These are phyloP conservation scores for Kwoniella shivajii DNA, from an alignment of 1,284 basidiomycete species.

Conservation along the genomic window DNA sequence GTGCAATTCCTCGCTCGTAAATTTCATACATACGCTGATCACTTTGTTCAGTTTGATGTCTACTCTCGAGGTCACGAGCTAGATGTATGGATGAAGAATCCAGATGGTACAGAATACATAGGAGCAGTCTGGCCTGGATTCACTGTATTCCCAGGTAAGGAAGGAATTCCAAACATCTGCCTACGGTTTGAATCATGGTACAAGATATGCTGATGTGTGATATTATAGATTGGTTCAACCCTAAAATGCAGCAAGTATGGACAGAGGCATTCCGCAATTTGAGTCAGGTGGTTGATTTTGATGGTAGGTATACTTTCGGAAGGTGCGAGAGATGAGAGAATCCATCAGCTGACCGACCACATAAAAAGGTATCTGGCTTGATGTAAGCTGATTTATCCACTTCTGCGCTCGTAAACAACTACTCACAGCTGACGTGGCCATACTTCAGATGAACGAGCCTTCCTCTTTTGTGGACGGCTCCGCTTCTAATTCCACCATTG, in stretches of 20 bases:
- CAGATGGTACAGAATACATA: conserved; percentile 63
- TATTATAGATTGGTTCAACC: conserved; percentile 65
- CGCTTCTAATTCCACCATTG: conserved; percentile 23
- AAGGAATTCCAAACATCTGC: neutral
- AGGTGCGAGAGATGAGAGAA: conserved; percentile 1
- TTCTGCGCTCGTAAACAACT: neutral
- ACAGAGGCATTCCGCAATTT: conserved; percentile 62
- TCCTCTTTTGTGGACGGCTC: conserved; percentile 33
- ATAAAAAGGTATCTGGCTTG: conserved; percentile 65
- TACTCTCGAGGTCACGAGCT: conserved; percentile 62
- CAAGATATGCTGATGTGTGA: neutral
- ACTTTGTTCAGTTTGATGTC: conserved; percentile 56
- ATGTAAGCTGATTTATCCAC: conserved; percentile 60
- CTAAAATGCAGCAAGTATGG: conserved; percentile 64
- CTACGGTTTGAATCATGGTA: neutral
- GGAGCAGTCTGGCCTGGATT: conserved; percentile 68
- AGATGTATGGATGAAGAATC: conserved; percentile 66
- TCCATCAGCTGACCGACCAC: neutral
- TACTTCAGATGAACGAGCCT: conserved; percentile 58
- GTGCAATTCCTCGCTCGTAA: neutral
- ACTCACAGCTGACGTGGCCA: neutral
- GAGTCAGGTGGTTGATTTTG: conserved; percentile 61
- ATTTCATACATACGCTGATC: neutral
- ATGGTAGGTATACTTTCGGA: conserved; percentile 64
- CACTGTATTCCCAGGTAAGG: conserved; percentile 59